Evolutionary conservation across 768 basidiomycete species (phyloP), one percentile per base, ranked within the genome.

Genomic region (Russula emetica): DNA sequence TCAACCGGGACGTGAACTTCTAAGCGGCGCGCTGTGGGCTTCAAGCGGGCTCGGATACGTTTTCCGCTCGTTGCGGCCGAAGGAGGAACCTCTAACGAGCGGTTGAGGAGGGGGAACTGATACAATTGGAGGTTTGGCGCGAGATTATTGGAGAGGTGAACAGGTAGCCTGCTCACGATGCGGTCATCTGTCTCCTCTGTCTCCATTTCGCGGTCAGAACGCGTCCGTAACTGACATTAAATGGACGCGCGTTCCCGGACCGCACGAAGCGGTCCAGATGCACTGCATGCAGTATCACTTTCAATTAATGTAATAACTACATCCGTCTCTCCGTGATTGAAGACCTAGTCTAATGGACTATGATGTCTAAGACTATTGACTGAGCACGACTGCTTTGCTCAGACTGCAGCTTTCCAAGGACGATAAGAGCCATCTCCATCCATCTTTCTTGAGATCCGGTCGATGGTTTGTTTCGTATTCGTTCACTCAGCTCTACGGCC

Each of bases 1-100:
- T 94, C 92, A n/a, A 84, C 82, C 5, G 92, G 92, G 14, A 94
- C 80, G 72, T 92, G 90, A 26, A 94, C 79, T 72, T 94, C 92
- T 36, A 89, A 72, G 67, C 85, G 78, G 57, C 79, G 82, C 42
- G 81, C 78, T 44, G 78, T 75, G 4, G 85, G 81, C 73, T 92
- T 92, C 66, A 86, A 76, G 38, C 91, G 83, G 7, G 90, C 90
- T 38, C 79, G 80, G 60, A 94, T 89, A 26, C 83, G 82, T 74
- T 92, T 92, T 8, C 92, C 92, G 69, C 84, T 86, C 38, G 80
- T 71, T 44, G 76, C 72, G 8, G 92, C 88, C 2, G 89, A 87
- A 34, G 92, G 90, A 6, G 92, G 91, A 4, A 80, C 81, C 74
- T 88, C 87, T 2, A 94, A 78, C 11, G 90, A 85, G 30, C 89